A percentile compares a stretch with the other conserved stretches of the same genome.
Conservation (phyloP, 352 stramenopile species). For the Phytopythium oedochilum region DNA sequence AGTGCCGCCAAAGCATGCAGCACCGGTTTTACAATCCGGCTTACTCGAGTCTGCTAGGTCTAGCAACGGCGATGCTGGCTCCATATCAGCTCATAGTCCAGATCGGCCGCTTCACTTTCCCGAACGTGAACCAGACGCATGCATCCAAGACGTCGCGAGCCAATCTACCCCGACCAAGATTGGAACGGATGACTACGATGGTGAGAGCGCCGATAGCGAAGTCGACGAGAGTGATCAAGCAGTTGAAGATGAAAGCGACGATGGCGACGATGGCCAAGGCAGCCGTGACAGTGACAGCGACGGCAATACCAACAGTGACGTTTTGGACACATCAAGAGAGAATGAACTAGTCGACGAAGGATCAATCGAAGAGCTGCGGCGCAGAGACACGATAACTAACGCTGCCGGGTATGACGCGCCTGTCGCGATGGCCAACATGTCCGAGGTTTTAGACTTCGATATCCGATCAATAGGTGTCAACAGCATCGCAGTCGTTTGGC, state of each 20-base stretch:
- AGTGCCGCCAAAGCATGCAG: background rate
- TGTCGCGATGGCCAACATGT: background rate
- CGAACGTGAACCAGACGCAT: background rate
- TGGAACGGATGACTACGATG: background rate
- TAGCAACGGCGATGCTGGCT: background rate
- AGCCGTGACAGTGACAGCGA: background rate
- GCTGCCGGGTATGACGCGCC: slow-evolving; percentile 1
- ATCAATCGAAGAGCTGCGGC: background rate
- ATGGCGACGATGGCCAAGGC: background rate
- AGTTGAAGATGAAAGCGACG: background rate
- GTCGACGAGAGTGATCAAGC: background rate
- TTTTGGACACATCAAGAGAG: background rate
- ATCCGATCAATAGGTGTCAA: slow-evolving; percentile 50
- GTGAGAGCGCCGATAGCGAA: slow-evolving; percentile 1
- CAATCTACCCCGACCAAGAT: background rate
- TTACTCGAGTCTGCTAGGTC: background rate
- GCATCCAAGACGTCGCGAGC: background rate
- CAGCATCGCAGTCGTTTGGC: slow-evolving; percentile 41
- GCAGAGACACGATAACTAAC: background rate
- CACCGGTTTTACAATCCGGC: background rate
- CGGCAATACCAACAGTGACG: background rate
- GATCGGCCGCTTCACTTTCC: background rate
- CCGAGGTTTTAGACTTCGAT: slow-evolving; percentile 22
- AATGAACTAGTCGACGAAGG: background rate
- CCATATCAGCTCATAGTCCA: background rate